Percentiles rank a stretch among this genome's conserved stretches.
phyloP scores from a whole-genome alignment of 495 filamentous ascomycete genomes.

The Neurospora sp. region DNA sequence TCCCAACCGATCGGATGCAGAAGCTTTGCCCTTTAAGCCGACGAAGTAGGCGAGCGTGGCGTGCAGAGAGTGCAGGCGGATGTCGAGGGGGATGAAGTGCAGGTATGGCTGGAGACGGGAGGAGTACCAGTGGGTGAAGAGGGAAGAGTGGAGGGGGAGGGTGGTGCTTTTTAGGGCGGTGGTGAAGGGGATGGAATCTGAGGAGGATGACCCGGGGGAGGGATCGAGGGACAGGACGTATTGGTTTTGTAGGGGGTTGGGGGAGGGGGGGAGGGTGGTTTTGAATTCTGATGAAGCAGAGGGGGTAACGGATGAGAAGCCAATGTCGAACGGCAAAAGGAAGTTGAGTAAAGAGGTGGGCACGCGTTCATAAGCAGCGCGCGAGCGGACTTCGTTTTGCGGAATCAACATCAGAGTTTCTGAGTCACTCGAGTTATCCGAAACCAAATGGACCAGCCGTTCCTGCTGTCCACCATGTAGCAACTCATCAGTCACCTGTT shows the following conservation, averaged over 20 bases:
- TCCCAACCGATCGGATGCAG: neutral
- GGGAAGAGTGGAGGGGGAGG: slow-evolving; percentile 51
- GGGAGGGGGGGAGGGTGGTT: neutral
- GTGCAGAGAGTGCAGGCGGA: slow-evolving; percentile 55
- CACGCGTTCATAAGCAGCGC: slow-evolving; percentile 25
- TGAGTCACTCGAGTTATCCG: slow-evolving; percentile 29
- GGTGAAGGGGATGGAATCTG: slow-evolving; percentile 2
- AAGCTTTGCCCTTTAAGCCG: slow-evolving; percentile 18
- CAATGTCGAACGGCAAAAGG: slow-evolving; percentile 28
- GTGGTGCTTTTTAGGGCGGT: slow-evolving; percentile 43
- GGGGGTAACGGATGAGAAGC: slow-evolving; percentile 14
- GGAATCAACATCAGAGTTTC: slow-evolving; percentile 30
- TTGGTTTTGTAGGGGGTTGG: slow-evolving; percentile 11
- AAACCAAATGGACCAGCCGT: slow-evolving; percentile 51
- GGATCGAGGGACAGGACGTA: slow-evolving; percentile 56
- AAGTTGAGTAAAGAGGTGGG: slow-evolving; percentile 22
- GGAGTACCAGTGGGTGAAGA: slow-evolving; percentile 61
- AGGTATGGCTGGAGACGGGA: slow-evolving; percentile 60
- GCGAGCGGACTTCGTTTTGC: slow-evolving; percentile 9
- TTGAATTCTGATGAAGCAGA: neutral
- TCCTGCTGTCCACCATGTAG: slow-evolving; percentile 38
- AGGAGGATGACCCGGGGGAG: neutral
- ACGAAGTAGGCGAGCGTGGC: slow-evolving; percentile 56
- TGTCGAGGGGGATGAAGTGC: slow-evolving; percentile 69
- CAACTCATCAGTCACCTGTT: slow-evolving; percentile 20